A percentile compares a stretch with the other conserved stretches of the same genome.
These are phyloP conservation scores for Penicillium odoratum DNA, from an alignment of 495 filamentous ascomycete species.

Conservation along the genomic window DNA sequence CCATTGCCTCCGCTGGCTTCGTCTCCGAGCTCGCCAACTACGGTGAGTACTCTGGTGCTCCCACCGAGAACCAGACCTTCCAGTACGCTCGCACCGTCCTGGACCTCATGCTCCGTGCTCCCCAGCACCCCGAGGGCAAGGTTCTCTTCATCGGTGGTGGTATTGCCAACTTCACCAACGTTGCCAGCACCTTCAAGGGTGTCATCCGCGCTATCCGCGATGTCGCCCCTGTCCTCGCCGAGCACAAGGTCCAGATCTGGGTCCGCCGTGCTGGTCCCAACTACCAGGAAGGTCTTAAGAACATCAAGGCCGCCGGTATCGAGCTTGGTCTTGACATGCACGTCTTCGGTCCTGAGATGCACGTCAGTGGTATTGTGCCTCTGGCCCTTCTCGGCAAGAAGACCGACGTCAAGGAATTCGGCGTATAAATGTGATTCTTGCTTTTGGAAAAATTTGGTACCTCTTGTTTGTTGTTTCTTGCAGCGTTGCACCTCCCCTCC, in stretches of 20 bases:
- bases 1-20: conserved; percentile 95
- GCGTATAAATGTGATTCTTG: conserved; percentile 37
- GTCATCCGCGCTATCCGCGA: conserved; percentile 97
- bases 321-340: conserved; percentile 94
- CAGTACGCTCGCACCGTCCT: conserved; percentile 97
- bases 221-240: conserved; percentile 77
- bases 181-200: conserved; percentile 98
- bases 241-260: conserved; percentile 99
- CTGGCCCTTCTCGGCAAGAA: conserved; percentile 64
- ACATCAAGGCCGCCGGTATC: conserved; percentile 94
- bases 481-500: conserved; percentile 32
- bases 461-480: conserved; percentile 28
- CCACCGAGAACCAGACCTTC: conserved; percentile 96
- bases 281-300: conserved; percentile 99
- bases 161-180: conserved; percentile 99
- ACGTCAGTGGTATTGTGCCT: conserved; percentile 69
- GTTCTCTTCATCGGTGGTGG: conserved; percentile 98
- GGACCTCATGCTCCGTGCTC: conserved; percentile 95
- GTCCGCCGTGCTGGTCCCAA: conserved; percentile 98
- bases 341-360: conserved; percentile 98
- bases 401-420: conserved; percentile 52
- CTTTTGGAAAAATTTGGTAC: conserved; percentile 9
- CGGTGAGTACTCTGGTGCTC: conserved; percentile 98
- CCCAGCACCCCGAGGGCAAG: conserved; percentile 84
- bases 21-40: conserved; percentile 98